Evolutionary conservation across 768 basidiomycete species (phyloP).

Genomic region (Chalciporus chontae): DNA sequence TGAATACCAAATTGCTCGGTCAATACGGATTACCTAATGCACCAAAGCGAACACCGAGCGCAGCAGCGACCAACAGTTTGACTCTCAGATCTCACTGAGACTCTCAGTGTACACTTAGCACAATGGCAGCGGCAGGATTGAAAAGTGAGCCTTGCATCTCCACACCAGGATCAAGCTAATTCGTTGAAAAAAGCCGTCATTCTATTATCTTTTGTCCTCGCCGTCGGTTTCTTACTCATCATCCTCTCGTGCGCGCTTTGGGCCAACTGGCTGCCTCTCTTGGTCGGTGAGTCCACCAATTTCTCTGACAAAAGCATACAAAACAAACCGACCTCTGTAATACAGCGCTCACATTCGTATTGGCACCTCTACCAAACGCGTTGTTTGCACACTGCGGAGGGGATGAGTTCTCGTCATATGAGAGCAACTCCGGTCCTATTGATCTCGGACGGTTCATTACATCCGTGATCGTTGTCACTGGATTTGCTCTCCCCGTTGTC

Average conservation of each 20-base stretch:
- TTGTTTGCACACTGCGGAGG: constrained; percentile 89
- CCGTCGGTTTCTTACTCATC: constrained; percentile 95
- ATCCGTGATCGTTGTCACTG: constrained; percentile 83
- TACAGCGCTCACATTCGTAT: constrained; percentile 86
- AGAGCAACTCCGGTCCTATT: constrained; percentile 64
- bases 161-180: background rate
- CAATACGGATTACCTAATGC: constrained; percentile 23
- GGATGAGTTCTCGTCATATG: constrained; percentile 83
- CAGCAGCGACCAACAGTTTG: constrained; percentile 1
- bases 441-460: constrained; percentile 97
- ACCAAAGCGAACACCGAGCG: background rate
- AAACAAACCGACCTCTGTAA: background rate
- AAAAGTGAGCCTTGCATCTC: constrained; percentile 49
- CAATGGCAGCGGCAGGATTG: constrained; percentile 65
- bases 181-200: constrained; percentile 72
- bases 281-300: constrained; percentile 73
- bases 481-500: constrained; percentile 89
- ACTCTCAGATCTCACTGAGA: too few relatives aligned
- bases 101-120: constrained; percentile 8
- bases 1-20: background rate
- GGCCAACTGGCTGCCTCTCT: constrained; percentile 94
- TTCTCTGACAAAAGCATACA: background rate
- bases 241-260: constrained; percentile 96
- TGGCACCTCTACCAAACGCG: constrained; percentile 94
- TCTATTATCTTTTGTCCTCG: constrained; percentile 93